Conservation (phyloP, 2,329 filamentous ascomycete genomes). For the Claviceps humidiphila region DNA sequence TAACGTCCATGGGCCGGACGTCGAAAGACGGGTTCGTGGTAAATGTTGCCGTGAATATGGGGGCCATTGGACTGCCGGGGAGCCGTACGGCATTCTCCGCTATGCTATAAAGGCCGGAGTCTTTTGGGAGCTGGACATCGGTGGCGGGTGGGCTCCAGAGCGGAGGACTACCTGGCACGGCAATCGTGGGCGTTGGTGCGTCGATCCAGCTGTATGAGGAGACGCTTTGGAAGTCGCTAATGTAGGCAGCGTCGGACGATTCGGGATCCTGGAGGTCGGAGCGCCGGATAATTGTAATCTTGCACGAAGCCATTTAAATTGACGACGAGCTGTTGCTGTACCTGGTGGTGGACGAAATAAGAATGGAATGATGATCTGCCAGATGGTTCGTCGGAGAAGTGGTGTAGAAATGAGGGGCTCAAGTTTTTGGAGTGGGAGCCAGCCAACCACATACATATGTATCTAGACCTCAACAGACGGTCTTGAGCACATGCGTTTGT, state of each 20-base stretch:
- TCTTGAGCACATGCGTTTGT: too few relatives aligned
- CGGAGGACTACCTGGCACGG: conserved; percentile 25
- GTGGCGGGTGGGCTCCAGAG: conserved; percentile 21
- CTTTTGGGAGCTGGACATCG: conserved; percentile 17
- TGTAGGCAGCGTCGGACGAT: conserved; percentile 8
- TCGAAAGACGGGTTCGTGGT: conserved; percentile 24
- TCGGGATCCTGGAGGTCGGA: neutral
- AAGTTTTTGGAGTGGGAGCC: too few relatives aligned
- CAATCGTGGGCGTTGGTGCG: conserved; percentile 26
- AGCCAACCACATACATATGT: neutral
- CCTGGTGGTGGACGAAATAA: neutral
- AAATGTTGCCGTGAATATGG: conserved; percentile 31
- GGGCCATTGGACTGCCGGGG: conserved; percentile 30
- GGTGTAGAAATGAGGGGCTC: too few relatives aligned
- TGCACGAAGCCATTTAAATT: neutral
- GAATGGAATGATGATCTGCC: neutral
- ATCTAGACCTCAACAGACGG: too few relatives aligned
- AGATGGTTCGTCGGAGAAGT: neutral
- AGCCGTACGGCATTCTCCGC: conserved; percentile 31
- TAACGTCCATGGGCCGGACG: conserved; percentile 23
- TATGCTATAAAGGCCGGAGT: conserved; percentile 28
- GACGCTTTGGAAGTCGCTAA: conserved; percentile 25
- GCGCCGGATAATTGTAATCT: neutral
- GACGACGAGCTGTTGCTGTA: neutral
- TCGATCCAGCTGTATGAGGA: conserved; percentile 39